phyloP scores from a whole-genome alignment of 345 rosid species.

The Microthlaspi erraticum region DNA sequence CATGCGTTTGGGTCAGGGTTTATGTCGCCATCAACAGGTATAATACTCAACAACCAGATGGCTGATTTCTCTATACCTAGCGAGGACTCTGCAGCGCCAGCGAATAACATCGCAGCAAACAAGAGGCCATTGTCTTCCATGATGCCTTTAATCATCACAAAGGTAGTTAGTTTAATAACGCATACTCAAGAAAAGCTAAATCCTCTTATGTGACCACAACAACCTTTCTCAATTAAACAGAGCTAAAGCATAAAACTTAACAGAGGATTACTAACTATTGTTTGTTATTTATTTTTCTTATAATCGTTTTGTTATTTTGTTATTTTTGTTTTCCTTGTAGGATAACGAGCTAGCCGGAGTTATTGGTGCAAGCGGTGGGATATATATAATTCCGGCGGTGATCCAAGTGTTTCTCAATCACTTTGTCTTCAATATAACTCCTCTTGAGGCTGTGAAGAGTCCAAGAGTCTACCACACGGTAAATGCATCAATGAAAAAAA shows the following conservation, averaged over 20 bases:
- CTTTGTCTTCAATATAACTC: conserved; percentile 66
- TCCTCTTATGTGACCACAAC: too few relatives aligned
- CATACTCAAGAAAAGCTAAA: background rate
- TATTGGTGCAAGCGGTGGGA: conserved; percentile 81
- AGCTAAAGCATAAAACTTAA: too few relatives aligned
- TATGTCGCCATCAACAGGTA: conserved; percentile 73
- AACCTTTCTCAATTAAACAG: background rate
- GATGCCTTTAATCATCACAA: conserved; percentile 79
- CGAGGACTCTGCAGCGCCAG: conserved; percentile 62
- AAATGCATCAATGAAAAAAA: background rate
- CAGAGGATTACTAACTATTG: too few relatives aligned
- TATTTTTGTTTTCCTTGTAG: conserved; percentile 49
- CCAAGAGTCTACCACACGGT: conserved; percentile 85
- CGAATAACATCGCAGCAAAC: conserved; percentile 68
- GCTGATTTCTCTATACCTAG: conserved; percentile 77
- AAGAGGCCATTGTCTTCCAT: conserved; percentile 90
- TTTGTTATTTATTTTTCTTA: background rate
- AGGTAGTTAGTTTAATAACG: conserved; percentile 48
- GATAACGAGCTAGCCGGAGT: conserved; percentile 69
- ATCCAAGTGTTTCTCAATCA: conserved; percentile 76
- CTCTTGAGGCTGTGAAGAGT: conserved; percentile 72
- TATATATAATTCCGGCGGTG: conserved; percentile 75
- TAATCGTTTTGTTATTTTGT: background rate
- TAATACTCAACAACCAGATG: conserved; percentile 80
- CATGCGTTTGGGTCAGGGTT: conserved; percentile 70